A percentile compares a stretch with the other conserved stretches of the same genome.
Evolutionary conservation across 768 basidiomycete species (phyloP).

Genomic region (Rhizopogon rudus): DNA sequence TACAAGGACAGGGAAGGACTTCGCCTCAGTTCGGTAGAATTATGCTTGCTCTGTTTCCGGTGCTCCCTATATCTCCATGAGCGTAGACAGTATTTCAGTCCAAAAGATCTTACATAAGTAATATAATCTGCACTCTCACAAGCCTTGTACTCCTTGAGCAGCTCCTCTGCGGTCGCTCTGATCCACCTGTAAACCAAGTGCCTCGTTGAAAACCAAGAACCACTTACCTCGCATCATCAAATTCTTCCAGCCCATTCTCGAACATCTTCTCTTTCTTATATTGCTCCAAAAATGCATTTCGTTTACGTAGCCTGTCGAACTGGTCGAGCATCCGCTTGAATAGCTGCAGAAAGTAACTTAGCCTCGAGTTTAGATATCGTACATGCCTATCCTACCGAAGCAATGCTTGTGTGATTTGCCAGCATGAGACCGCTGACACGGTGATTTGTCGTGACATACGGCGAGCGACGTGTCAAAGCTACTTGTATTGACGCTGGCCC

Average conservation of each 20-base stretch:
- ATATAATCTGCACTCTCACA: slow-evolving; percentile 96
- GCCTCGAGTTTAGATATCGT: not conserved
- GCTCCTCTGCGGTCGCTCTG: slow-evolving; percentile 81
- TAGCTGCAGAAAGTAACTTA: slow-evolving; percentile 42
- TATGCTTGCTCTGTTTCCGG: slow-evolving; percentile 25
- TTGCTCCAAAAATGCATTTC: slow-evolving; percentile 94
- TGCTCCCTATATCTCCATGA: slow-evolving; percentile 23
- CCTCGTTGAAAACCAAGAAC: not conserved
- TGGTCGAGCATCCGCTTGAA: slow-evolving; percentile 97
- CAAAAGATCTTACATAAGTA: slow-evolving; percentile 55
- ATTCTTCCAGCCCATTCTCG: slow-evolving; percentile 88
- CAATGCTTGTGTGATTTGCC: slow-evolving; percentile 98
- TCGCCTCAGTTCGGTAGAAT: not conserved
- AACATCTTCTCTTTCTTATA: slow-evolving; percentile 98
- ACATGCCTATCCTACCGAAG: slow-evolving; percentile 57
- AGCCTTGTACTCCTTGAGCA: slow-evolving; percentile 92
- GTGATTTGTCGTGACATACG: slow-evolving; percentile 84
- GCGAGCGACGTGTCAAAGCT: slow-evolving; percentile 86
- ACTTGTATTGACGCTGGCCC: slow-evolving; percentile 98
- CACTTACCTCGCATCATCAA: slow-evolving; percentile 90
- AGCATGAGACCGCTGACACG: slow-evolving; percentile 98
- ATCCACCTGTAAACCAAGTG: not conserved
- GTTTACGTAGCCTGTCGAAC: slow-evolving; percentile 80
- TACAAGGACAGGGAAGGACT: not conserved
- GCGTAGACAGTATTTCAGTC: not conserved